Conservation (phyloP, 805 yeast genomes). For the Teunomyces stri region DNA sequence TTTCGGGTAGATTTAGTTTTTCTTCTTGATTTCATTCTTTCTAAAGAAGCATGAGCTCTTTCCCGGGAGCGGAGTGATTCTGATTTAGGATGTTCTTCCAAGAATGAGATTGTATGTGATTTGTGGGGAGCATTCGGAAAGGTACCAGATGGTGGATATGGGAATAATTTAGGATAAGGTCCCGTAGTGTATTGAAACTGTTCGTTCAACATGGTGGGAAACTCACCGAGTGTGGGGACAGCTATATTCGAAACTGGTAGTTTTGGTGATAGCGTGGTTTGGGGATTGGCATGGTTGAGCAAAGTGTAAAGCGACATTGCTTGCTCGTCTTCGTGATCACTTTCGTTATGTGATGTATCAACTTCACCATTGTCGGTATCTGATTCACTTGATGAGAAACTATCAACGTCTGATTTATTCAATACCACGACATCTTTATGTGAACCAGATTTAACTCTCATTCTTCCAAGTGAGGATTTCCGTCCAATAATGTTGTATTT, state of each 20-base stretch:
- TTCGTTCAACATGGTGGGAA: slow-evolving; percentile 34
- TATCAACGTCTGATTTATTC: neutral
- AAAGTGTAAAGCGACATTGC: slow-evolving; percentile 67
- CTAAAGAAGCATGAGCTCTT: slow-evolving; percentile 63
- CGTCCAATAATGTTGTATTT: slow-evolving; percentile 22
- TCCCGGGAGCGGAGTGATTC: slow-evolving; percentile 47
- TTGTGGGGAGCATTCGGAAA: neutral
- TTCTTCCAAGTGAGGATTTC: slow-evolving; percentile 12
- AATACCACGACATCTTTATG: slow-evolving; percentile 11
- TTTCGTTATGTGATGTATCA: slow-evolving; percentile 17
- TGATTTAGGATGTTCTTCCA: slow-evolving; percentile 26
- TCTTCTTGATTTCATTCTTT: slow-evolving; percentile 58
- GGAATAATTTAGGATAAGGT: slow-evolving; percentile 4
- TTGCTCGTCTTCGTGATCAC: slow-evolving; percentile 60
- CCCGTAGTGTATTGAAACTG: slow-evolving; percentile 7
- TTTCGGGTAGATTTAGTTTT: slow-evolving; percentile 42
- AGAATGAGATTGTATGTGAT: slow-evolving; percentile 12
- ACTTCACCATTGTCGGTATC: slow-evolving; percentile 16
- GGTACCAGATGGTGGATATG: neutral
- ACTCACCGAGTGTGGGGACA: slow-evolving; percentile 44
- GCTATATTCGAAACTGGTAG: slow-evolving; percentile 15
- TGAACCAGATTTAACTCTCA: slow-evolving; percentile 14
- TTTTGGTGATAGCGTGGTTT: slow-evolving; percentile 5
- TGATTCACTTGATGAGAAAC: neutral
- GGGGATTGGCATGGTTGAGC: slow-evolving; percentile 32